A percentile compares a stretch with the other conserved stretches of the same genome.
Conservation (phyloP, 169 alveolate genomes). For the Cryptosporidium felis region DNA sequence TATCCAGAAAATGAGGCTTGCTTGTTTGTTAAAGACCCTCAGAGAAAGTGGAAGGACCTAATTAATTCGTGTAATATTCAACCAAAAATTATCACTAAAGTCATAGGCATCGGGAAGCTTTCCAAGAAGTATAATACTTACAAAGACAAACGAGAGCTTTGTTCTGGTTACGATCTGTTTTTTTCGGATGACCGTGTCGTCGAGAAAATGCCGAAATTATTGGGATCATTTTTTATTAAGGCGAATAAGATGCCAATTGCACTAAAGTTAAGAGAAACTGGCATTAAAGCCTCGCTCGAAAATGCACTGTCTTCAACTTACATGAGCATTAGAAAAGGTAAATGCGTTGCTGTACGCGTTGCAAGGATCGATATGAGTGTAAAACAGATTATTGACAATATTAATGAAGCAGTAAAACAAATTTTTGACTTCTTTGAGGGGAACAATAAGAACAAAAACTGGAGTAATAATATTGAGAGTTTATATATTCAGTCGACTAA, state of each 20-base stretch:
- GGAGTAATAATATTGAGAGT: slow-evolving; percentile 72
- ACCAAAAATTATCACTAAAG: slow-evolving; percentile 19
- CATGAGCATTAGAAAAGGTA: slow-evolving; percentile 64
- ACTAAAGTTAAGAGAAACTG: slow-evolving; percentile 20
- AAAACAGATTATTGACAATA: slow-evolving; percentile 70
- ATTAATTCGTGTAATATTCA: slow-evolving; percentile 3
- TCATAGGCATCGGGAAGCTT: slow-evolving; percentile 72
- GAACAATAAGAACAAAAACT: slow-evolving; percentile 18
- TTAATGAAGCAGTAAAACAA: slow-evolving; percentile 60
- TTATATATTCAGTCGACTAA: slow-evolving; percentile 75
- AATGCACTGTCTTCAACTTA: slow-evolving; percentile 68
- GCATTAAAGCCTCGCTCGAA: slow-evolving; percentile 61
- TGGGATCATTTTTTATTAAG: slow-evolving; percentile 73
- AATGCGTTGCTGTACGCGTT: slow-evolving; percentile 73
- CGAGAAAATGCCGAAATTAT: slow-evolving; percentile 65
- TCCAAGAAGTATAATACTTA: slow-evolving; percentile 73
- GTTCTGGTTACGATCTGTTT: slow-evolving; percentile 74
- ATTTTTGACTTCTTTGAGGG: slow-evolving; percentile 60
- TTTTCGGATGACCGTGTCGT: slow-evolving; percentile 70
- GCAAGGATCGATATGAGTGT: slow-evolving; percentile 72
- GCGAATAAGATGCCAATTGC: slow-evolving; percentile 73
- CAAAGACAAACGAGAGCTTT: slow-evolving; percentile 72
- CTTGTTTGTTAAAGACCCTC: slow-evolving; percentile 77
- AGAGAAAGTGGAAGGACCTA: slow-evolving; percentile 78
- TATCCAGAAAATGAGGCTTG: slow-evolving; percentile 69